Evolutionary conservation across 1,139 yeast genomes (phyloP), one percentile per base, ranked within the genome.

Genomic region (Debaryomyces robertsiae): DNA sequence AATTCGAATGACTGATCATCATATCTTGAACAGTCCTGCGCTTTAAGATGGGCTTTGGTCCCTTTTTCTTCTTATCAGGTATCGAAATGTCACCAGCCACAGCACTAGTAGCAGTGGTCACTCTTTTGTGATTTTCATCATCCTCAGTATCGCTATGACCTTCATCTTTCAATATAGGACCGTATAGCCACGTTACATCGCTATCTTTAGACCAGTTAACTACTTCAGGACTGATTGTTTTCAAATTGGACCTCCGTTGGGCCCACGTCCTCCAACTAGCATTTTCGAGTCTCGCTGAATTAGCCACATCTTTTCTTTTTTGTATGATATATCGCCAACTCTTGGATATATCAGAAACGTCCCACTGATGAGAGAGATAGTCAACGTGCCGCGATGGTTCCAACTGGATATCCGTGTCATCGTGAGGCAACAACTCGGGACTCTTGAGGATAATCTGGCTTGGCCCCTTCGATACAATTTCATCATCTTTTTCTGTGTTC

Each of bases 311-410:
- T 48, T 86, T 85, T 40, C 96, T 78, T 53, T 87, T 83, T 48
- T 82, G 69, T 35, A 89, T 91, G 46, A 93, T 86, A 60, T 93
- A 93, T 49, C 96, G 75, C 98, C 98, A 93, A 28, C 96, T 88
- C 51, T 87, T 87, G 10, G 95, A 86, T 30, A 93, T 88, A 60
- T 93, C 98, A 4, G 82, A 71, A 50, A 91, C 98, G 54, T 89
- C 89, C 98, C 98, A 93, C 58, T 93, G 79, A 59, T 93, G 96
- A 4, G 96, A 87, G 33, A 93, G 73, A 61, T 93, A 93, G 66
- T 93, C 98, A 11, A 93, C 98, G 57, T 91, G 97, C 39, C 84
- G 77, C 36, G 85, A 79, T 4, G 98, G 97, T 55, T 87, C 95
- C 48, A 79, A 79, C 40, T 78, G 78, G 28, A 91, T 74, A 53